Base-by-base conservation (phyloP, 352 stramenopile genomes). In the Globisporangium alternatum region DNA sequence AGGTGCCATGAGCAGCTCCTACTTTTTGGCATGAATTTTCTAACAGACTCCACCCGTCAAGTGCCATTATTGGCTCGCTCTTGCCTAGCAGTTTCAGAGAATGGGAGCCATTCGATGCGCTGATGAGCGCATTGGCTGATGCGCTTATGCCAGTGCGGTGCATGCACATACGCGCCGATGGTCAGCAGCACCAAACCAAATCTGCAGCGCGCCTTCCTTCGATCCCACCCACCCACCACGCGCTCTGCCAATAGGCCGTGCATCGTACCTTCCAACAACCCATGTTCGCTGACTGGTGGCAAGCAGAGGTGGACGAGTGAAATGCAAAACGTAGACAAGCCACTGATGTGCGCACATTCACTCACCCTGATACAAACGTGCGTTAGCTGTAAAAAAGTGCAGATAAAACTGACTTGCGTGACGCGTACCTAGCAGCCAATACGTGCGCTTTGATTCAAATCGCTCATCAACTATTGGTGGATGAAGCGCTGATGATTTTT, bases 311-410 rank as follows among this genome's bases (percentile, higher is more conserved):
- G 49, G 28, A 39, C 49, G 12, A 55, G 30, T 31, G 37, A 59
- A 47, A 60, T 22, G 31, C 47, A 45, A 64, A 59, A 57, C 59
- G 45, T 58, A 58, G 45, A 57, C 45, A 59, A 52, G 30, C 45
- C 30, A 31, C 33, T 25, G n/a, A n/a, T 31, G 13, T 12, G 22
- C 21, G 33, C 30, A 7, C 39, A 63, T 59, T 55, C 48, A 55
- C 25, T 35, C 25, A 1, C 30, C 17, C 33, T 59, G 31, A 60
- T 60, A n/a, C 53, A 44, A 30, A 47, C 22, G 9, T 22, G 19
- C 25, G 37, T 30, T 49, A 62, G 55, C 55, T 21, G 43, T 51
- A 60, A 56, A 64, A 56, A 64, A 64, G 45, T 56, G 58, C 49
- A 57, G 47, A 37, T 52, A 37, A 37, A 45, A 55, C 21, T 15